Base-by-base conservation (phyloP, 164 flowering plant species). In the Vitis riparia region DNA sequence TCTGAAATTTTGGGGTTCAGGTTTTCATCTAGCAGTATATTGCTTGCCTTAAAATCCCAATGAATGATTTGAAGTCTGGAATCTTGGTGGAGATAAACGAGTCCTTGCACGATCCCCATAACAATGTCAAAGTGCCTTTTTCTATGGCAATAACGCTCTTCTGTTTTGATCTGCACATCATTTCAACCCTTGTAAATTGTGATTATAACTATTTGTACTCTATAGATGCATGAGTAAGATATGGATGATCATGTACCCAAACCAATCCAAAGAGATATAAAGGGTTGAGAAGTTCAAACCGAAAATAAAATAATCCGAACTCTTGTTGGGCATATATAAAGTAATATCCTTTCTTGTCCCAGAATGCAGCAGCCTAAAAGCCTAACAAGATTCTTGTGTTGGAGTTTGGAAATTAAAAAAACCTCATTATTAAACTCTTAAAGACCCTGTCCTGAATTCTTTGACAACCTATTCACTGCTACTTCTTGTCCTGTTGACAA, bases 331-430 rank as follows among this genome's bases (percentile, higher is more conserved):
- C 86, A 83, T 77, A 73, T 73, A 82, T 86, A 86, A 11, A 85
- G 23, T 52, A 84, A 49, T 68, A 84, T 56, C 59, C 62, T 78
- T 49, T 84, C 87, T 17, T 80, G 72, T 62, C 71, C 78, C 53
- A 76, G 68, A 53, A 75, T 70, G 73, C 84, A 82, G 59, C 80
- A 82, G 3, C 85, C 87, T 1, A 82, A 68, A 70, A 84, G 82
- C 49, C 67, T 74, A 9, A 82, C 86, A 52, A 85, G 88, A 67
- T 85, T 85, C 55, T 86, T 72, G 69, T 85, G 88, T 63, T 85
- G 85, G 59, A 85, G 80, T 55, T 78, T 76, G 1, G 82, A 76
- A 52, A 80, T 80, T 17, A 78, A 59, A 10, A 11, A 61, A 10
- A 78, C 80, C 68, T 81, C 89, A 60, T 76, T 83, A 16, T 72